These are phyloP conservation scores for Sinapis alba DNA, from an alignment of 441 rosid species.

Conservation along the genomic window DNA sequence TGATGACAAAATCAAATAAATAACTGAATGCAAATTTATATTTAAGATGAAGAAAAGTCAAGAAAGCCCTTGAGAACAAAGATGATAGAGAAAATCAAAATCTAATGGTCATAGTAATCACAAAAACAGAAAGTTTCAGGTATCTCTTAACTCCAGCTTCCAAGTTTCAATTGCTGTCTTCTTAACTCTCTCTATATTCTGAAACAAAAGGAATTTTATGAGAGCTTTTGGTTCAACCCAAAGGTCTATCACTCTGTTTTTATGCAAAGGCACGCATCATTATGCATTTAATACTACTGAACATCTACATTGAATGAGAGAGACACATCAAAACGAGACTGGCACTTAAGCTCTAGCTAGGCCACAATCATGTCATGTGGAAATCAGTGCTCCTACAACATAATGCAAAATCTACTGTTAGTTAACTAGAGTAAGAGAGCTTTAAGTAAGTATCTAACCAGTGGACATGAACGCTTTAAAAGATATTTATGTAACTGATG, in stretches of 20 bases:
- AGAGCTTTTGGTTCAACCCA: constrained; percentile 30
- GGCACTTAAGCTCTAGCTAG: constrained; percentile 31
- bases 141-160: constrained; percentile 27
- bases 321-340: constrained; percentile 31
- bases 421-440: neutral
- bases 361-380: constrained; percentile 25
- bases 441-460: neutral
- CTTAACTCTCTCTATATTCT: neutral
- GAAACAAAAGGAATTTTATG: constrained; percentile 37
- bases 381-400: constrained; percentile 21
- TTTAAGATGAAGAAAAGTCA: constrained; percentile 21
- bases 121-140: constrained; percentile 33
- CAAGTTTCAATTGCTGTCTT: constrained; percentile 22
- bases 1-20: no score
- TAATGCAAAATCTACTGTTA: neutral
- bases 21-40: neutral
- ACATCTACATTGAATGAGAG: constrained; percentile 20
- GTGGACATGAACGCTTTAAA: constrained; percentile 8
- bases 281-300: constrained; percentile 30
- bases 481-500: neutral
- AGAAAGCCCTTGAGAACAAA: constrained; percentile 16
- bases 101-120: constrained; percentile 34
- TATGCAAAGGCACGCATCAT: constrained; percentile 26
- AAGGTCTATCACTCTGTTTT: constrained; percentile 31
- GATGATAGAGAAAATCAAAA: constrained; percentile 19